Percentiles rank a stretch among this genome's conserved stretches.
Conservation (phyloP, 2,329 filamentous ascomycete species). For the Pseudogymnoascus sp. region DNA sequence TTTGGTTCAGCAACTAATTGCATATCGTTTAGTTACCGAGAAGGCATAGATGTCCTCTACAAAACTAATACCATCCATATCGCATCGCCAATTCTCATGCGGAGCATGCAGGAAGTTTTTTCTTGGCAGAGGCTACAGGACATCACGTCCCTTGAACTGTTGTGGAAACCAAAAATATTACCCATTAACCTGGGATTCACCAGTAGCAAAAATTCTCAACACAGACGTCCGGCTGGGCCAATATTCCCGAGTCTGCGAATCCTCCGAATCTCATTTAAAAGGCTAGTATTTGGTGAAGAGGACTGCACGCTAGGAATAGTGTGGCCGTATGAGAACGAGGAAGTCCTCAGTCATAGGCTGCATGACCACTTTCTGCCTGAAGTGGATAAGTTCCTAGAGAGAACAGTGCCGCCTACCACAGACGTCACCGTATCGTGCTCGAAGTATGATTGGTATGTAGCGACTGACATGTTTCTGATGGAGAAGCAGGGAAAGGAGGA, state of each 20-base stretch:
- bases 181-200: background rate
- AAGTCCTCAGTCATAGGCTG: background rate
- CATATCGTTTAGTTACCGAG: background rate
- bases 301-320: background rate
- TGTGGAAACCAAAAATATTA: background rate
- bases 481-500: background rate
- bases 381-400: background rate
- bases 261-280: background rate
- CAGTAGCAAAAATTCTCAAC: background rate
- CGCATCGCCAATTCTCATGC: background rate
- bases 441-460: background rate
- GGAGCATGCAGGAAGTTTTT: background rate
- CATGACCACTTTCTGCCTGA: background rate
- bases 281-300: background rate
- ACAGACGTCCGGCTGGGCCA: background rate
- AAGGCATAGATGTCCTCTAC: conserved; percentile 2
- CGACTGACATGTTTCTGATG: background rate
- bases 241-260: background rate
- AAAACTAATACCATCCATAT: conserved; percentile 3
- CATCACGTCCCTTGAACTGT: background rate
- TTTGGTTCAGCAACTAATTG: background rate
- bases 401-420: background rate
- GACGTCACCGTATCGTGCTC: background rate
- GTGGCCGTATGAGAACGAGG: background rate
- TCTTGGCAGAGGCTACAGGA: background rate